Evolutionary conservation across 768 basidiomycete genomes (phyloP).

Genomic region (Plicaturopsis crispa): DNA sequence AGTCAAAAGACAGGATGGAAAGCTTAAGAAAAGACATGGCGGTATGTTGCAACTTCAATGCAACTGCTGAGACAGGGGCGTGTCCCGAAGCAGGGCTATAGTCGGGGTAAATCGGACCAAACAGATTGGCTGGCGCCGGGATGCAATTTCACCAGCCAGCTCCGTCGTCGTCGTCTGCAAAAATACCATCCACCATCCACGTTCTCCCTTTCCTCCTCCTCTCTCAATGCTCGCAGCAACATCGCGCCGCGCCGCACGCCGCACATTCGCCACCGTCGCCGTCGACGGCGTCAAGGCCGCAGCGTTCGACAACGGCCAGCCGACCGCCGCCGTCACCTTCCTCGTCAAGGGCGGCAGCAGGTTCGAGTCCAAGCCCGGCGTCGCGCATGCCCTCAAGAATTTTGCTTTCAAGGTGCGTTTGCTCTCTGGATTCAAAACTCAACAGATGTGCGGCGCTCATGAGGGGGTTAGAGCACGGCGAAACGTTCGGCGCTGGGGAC

Average conservation of each 20-base stretch:
- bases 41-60: no score
- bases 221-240: constrained; percentile 54
- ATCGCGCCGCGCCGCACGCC: constrained; percentile 51
- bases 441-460: constrained; percentile 2
- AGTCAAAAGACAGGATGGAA: no score
- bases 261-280: constrained; percentile 78
- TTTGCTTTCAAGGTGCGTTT: constrained; percentile 93
- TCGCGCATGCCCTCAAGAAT: constrained; percentile 93
- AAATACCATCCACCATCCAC: not conserved
- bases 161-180: no score
- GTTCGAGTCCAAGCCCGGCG: constrained; percentile 82
- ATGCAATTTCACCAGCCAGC: no score
- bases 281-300: constrained; percentile 87
- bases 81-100: no score
- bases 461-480: constrained; percentile 61
- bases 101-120: no score
- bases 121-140: no score
- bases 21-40: no score
- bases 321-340: constrained; percentile 81
- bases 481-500: constrained; percentile 85
- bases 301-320: constrained; percentile 72
- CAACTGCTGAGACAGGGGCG: no score
- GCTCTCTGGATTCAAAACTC: constrained; percentile 1
- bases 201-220: constrained; percentile 20
- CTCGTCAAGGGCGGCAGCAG: constrained; percentile 90